Conservation (phyloP, 495 filamentous ascomycete genomes). For the Penicillium lividum region DNA sequence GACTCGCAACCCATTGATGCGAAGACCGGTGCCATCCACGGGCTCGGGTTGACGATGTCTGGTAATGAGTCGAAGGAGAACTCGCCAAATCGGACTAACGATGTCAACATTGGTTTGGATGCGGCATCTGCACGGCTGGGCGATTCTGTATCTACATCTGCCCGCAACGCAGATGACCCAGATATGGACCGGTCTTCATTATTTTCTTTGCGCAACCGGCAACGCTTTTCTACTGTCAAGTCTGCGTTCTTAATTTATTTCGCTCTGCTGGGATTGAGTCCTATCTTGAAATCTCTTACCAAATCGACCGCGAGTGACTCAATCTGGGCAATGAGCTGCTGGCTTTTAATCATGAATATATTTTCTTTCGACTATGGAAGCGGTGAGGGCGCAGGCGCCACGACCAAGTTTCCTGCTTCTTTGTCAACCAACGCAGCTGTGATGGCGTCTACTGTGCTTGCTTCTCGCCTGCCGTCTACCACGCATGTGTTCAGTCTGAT, state of each 20-base stretch:
- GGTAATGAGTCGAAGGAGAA: constrained; percentile 31
- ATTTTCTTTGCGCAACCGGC: constrained; percentile 62
- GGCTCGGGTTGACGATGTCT: constrained; percentile 50
- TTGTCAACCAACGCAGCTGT: constrained; percentile 93
- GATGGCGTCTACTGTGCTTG: constrained; percentile 91
- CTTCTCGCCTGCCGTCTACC: constrained; percentile 81
- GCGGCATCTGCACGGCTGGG: constrained; percentile 1
- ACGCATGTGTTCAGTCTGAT: constrained; percentile 95
- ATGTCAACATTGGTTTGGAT: constrained; percentile 12
- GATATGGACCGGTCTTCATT: constrained; percentile 29
- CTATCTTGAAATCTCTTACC: constrained; percentile 92
- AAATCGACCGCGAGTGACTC: constrained; percentile 85
- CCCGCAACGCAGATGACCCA: constrained; percentile 17
- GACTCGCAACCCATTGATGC: constrained; percentile 25
- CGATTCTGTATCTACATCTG: background rate
- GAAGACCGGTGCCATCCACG: constrained; percentile 41
- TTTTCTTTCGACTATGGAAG: constrained; percentile 96
- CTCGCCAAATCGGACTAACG: constrained; percentile 24
- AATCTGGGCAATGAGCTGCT: constrained; percentile 95
- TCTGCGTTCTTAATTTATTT: constrained; percentile 93
- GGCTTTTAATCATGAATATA: constrained; percentile 91
- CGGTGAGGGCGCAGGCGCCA: constrained; percentile 49
- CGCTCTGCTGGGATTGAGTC: constrained; percentile 83
- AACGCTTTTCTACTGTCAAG: constrained; percentile 74
- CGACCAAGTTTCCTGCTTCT: constrained; percentile 72